These are phyloP conservation scores for Sorghum bicolor DNA, from an alignment of 176 grass and related monocot species.

Conservation along the genomic window DNA sequence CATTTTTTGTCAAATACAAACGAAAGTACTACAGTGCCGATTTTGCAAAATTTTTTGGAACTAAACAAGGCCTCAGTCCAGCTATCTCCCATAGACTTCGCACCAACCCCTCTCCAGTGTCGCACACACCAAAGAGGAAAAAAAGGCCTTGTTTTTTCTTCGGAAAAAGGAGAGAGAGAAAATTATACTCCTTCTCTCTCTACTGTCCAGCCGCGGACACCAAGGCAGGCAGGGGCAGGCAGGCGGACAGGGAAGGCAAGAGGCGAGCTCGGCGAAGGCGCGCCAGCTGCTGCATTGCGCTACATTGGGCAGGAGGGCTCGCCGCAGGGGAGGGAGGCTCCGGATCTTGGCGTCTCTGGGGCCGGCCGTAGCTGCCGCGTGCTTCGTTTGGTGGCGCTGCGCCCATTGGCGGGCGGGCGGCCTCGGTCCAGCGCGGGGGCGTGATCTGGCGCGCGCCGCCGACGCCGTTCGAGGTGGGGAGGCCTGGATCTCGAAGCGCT, in stretches of 20 bases:
- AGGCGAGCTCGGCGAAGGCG: slow-evolving; percentile 16
- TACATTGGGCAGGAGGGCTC: slow-evolving; percentile 25
- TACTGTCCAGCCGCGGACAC: slow-evolving; percentile 51
- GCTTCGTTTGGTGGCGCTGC: neutral
- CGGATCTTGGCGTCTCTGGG: slow-evolving; percentile 35
- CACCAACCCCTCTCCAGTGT: slow-evolving; percentile 40
- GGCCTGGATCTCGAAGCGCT: slow-evolving; percentile 40
- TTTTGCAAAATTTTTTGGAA: no score
- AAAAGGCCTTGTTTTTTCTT: neutral
- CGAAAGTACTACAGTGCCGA: no score
- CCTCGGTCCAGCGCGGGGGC: neutral
- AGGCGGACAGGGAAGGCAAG: slow-evolving; percentile 6
- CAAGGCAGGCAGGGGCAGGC: slow-evolving; percentile 34
- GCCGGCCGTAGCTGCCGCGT: neutral
- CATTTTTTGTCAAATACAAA: no score
- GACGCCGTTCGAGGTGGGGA: slow-evolving; percentile 20
- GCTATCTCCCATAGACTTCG: slow-evolving; percentile 51
- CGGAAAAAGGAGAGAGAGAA: neutral
- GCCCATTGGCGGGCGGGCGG: slow-evolving; percentile 2
- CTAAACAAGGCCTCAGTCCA: no score
- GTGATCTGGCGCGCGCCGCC: slow-evolving; percentile 46
- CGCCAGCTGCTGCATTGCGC: slow-evolving; percentile 37
- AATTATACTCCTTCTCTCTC: slow-evolving; percentile 34
- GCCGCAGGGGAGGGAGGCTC: neutral
- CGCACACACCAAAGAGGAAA: slow-evolving; percentile 17